Evolutionary conservation across 2,329 filamentous ascomycete species (phyloP), one percentile per base, ranked within the genome.

Genomic region (Coniochaeta sp.): DNA sequence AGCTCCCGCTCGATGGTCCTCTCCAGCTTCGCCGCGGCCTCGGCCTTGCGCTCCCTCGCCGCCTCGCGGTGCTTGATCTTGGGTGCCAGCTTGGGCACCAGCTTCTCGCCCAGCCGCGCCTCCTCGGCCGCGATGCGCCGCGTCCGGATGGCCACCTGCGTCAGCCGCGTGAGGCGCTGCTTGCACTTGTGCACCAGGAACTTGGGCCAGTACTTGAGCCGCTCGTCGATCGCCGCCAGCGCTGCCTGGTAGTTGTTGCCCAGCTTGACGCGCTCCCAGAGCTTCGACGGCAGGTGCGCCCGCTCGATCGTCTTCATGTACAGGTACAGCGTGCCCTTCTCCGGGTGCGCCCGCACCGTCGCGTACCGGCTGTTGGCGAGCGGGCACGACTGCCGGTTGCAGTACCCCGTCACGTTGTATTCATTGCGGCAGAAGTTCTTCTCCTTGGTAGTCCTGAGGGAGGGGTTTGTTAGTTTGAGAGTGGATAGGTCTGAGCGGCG

Each of bases 261-360:
- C 36, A 99, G 81, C 71, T 92, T 90, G 72, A 97, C 91, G 67
- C 89, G 87, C 77, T 98, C 92, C 95, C 95, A 99, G 78, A 93
- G 87, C 75, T 96, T 96, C 61, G 86, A 88, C 1, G 93, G 95
- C 75, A 93, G 84, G 74, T 93, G 93, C 14, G 89, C 83, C 63
- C 95, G 90, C 79, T 96, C 92, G 66, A 93, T 85, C 4, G 91
- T 95, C 80, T 97, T 98, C 83, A 96, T 96, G 82, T 96, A 98
- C 60, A 98, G 87, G 77, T 97, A 98, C 64, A 98, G 83, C 9
- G 86, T 86, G 64, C 90, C 89, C 58, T 67, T 65, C 34, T 73
- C 71, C 8, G 92, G 89, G 70, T 96, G 87, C 59, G 90, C 85
- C 65, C 93, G 89, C 62, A 98, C 87, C 9, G 93, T 98, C 62